Percentiles rank a stretch among this genome's conserved stretches.
phyloP scores from a whole-genome alignment of 768 basidiomycete genomes.

The Cyathus striatus region DNA sequence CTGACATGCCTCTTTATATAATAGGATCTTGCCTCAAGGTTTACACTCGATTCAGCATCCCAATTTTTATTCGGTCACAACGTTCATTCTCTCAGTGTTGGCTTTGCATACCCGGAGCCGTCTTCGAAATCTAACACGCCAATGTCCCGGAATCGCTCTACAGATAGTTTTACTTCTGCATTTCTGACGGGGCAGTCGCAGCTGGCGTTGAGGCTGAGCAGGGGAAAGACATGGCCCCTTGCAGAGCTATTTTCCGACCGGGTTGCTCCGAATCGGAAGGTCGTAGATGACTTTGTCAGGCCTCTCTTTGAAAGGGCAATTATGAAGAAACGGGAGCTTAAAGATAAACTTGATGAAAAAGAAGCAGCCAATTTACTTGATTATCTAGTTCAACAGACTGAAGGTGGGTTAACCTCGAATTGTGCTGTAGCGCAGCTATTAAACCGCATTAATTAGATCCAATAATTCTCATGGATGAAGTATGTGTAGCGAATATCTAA shows the following conservation, averaged over 20 bases:
- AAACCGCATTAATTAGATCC: slow-evolving; percentile 15
- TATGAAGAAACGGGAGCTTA: slow-evolving; percentile 23
- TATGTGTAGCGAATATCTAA: no score
- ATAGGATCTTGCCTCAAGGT: slow-evolving; percentile 50
- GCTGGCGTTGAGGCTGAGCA: slow-evolving; percentile 29
- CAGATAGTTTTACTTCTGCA: slow-evolving; percentile 39
- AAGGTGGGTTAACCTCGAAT: slow-evolving; percentile 30
- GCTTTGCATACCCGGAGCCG: slow-evolving; percentile 41
- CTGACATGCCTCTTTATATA: neutral
- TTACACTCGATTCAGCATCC: slow-evolving; percentile 56
- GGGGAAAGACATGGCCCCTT: slow-evolving; percentile 46
- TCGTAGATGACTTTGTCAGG: slow-evolving; percentile 46
- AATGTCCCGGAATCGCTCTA: slow-evolving; percentile 18
- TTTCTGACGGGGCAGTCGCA: slow-evolving; percentile 26
- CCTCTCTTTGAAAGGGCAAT: slow-evolving; percentile 48
- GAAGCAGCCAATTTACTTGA: slow-evolving; percentile 46
- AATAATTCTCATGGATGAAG: neutral
- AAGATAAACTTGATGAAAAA: slow-evolving; percentile 22
- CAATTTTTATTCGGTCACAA: slow-evolving; percentile 52
- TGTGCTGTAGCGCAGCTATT: slow-evolving; percentile 21
- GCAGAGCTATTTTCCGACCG: slow-evolving; percentile 47
- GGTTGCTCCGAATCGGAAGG: slow-evolving; percentile 35
- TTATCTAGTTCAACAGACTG: slow-evolving; percentile 47
- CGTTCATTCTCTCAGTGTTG: slow-evolving; percentile 39
- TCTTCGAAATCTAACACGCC: slow-evolving; percentile 14